Evolutionary conservation across 257 asterid species (phyloP), one percentile per base, ranked within the genome.

Genomic region (Gentiana macrophylla): DNA sequence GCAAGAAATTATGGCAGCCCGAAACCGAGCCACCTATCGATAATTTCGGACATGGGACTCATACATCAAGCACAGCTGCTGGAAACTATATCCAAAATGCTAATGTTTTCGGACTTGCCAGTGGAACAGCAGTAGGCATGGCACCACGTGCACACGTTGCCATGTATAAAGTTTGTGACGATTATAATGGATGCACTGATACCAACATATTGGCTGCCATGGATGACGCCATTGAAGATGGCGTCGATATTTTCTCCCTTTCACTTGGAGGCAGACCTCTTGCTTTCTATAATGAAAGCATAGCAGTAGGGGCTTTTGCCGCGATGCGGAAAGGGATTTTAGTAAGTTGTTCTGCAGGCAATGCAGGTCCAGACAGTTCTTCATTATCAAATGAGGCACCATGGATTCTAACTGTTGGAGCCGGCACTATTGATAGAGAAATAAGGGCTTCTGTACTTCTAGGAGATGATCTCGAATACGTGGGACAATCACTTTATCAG

Each of bases 81-180:
- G 55, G 55, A 24, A 51, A 5, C 55, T 51, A 15, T 8, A 62
- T 48, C 52, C 52, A 32, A 6, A 62, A 50, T 47, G 61, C 67
- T 37, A 62, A 62, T 62, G 32, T 62, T 8, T 54, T 41, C 24
- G 67, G 67, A 35, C 54, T 53, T 53, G 67, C 67, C 15, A 46
- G 55, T 51, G 55, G 55, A 32, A 51, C 55, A 6, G 55, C 55
- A 32, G 55, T n/a, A 6, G 55, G 55, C 24, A 51, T 51, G 24
- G 55, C 55, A 51, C 55, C 55, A 15, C 55, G 24, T 7, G 55
- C 55, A 15, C 55, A 51, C 4, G 35, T 51, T 10, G 55, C 55
- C 11, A 51, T 51, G 55, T 51, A 51, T n/a, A 51, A 51, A 51
- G 55, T 51, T 8, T 51, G 55, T n/a, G 4, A 38, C 4, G 12